These are phyloP conservation scores for Zygosaccharomyces rouxii DNA, from an alignment of 805 yeast genomes.

Conservation along the genomic window DNA sequence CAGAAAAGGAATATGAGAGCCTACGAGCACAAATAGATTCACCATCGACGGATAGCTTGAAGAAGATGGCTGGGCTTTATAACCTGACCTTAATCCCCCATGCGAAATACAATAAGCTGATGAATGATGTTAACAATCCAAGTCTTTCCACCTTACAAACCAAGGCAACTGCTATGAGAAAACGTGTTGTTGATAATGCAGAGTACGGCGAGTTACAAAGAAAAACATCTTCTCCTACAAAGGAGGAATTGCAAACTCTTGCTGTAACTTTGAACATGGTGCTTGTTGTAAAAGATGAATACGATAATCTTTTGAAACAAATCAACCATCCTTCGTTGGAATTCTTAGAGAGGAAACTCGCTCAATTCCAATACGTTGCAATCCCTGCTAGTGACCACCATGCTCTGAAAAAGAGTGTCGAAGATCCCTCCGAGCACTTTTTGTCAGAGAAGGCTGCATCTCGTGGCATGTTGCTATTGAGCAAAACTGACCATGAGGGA, in stretches of 20 bases:
- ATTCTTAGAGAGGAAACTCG: slow-evolving; percentile 5
- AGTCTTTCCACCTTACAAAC: slow-evolving; percentile 12
- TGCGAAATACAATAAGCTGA: slow-evolving; percentile 4
- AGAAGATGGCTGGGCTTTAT: slow-evolving; percentile 9
- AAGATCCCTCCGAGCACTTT: slow-evolving; percentile 11
- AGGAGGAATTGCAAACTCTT: slow-evolving; percentile 18
- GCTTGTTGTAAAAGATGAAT: slow-evolving; percentile 18
- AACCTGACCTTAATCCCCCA: slow-evolving; percentile 2
- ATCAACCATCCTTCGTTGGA: slow-evolving; percentile 17
- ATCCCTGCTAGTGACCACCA: slow-evolving; percentile 8
- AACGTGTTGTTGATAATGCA: slow-evolving; percentile 12
- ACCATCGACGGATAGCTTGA: slow-evolving; percentile 12
- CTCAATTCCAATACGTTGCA: slow-evolving; percentile 1
- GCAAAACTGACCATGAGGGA: slow-evolving; percentile 3
- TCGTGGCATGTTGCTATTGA: slow-evolving; percentile 7
- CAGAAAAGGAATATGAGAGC: slow-evolving; percentile 8
- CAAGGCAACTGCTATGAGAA: slow-evolving; percentile 14
- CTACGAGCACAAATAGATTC: slow-evolving; percentile 5
- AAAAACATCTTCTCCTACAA: slow-evolving; percentile 11
- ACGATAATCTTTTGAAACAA: slow-evolving; percentile 9
- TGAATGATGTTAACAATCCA: slow-evolving; percentile 10
- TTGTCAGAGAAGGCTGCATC: slow-evolving; percentile 13
- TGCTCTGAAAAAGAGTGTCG: neutral
- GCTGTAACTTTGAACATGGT: slow-evolving; percentile 9
- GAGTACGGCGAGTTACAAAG: slow-evolving; percentile 9